Evolutionary conservation across 371 early-diverging fungal species (phyloP).

Genomic region (Dichotomocladium elegans): DNA sequence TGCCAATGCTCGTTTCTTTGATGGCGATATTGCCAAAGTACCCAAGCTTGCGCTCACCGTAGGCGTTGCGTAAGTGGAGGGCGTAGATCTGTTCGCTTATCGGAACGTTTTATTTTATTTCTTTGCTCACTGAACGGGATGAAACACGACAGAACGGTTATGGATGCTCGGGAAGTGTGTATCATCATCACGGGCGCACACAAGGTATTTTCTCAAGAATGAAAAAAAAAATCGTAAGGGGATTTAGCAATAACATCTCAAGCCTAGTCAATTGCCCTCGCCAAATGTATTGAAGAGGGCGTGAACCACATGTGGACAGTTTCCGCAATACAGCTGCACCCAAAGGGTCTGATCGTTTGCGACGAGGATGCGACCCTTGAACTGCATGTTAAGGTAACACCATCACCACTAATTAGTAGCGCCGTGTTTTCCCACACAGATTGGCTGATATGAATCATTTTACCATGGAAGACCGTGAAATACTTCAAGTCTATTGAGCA

Average conservation of each 20-base stretch:
- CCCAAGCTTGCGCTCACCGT: constrained; percentile 88
- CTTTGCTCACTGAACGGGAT: background rate
- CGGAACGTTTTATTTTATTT: constrained; percentile 3
- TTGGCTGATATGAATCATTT: too few species aligned
- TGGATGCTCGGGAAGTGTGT: constrained; percentile 84
- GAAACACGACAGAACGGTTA: constrained; percentile 62
- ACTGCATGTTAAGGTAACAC: constrained; percentile 73
- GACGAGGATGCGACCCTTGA: constrained; percentile 90
- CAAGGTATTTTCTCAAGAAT: constrained; percentile 65
- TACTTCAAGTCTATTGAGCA: constrained; percentile 89
- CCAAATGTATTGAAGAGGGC: constrained; percentile 83
- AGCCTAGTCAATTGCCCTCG: constrained; percentile 54
- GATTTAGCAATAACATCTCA: background rate
- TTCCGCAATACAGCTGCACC: constrained; percentile 86
- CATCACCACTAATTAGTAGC: too few species aligned
- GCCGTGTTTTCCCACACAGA: constrained; percentile 6
- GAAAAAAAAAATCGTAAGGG: constrained; percentile 3
- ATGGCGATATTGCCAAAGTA: constrained; percentile 82
- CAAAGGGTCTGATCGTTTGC: constrained; percentile 84
- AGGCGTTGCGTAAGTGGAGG: constrained; percentile 69
- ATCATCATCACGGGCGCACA: constrained; percentile 86
- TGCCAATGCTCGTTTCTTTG: constrained; percentile 88
- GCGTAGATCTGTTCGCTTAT: background rate
- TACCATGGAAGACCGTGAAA: constrained; percentile 70
- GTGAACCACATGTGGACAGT: constrained; percentile 94